phyloP scores from a whole-genome alignment of 116 monocot species.

The Dioscorea cayenensis region DNA sequence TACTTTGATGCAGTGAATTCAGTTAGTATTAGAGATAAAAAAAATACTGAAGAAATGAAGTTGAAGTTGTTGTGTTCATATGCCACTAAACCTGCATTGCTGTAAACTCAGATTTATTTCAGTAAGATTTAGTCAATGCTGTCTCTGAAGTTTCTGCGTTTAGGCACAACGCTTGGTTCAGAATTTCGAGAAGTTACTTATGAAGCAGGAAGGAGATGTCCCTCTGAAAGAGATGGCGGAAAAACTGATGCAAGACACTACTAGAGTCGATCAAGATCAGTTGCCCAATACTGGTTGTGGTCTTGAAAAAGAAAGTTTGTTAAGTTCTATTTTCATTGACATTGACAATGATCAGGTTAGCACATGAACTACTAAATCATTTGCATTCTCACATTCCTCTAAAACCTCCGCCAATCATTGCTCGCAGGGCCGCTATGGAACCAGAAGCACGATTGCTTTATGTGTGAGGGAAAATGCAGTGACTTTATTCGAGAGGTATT shows the following conservation, averaged over 20 bases:
- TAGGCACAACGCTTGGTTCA: constrained; percentile 13
- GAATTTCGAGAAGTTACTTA: constrained; percentile 10
- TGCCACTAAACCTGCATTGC: too few relatives aligned
- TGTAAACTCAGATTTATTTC: too few relatives aligned
- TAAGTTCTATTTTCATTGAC: constrained; percentile 20
- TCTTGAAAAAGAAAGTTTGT: constrained; percentile 22
- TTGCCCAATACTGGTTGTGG: constrained; percentile 28
- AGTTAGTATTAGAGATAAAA: too few relatives aligned
- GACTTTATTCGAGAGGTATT: constrained; percentile 7
- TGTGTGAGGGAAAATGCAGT: neutral
- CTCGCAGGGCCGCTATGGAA: constrained; percentile 8
- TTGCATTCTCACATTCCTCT: neutral
- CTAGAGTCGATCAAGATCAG: constrained; percentile 15
- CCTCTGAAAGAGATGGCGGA: constrained; percentile 14
- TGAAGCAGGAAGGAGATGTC: constrained; percentile 5
- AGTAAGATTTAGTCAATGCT: neutral
- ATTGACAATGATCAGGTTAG: neutral
- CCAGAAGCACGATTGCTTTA: constrained; percentile 4
- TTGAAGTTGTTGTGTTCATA: too few relatives aligned
- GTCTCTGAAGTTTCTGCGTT: neutral
- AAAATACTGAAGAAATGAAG: too few relatives aligned
- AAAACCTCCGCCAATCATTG: neutral
- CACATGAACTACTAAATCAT: neutral
- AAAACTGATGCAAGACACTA: constrained; percentile 25
- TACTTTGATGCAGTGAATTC: too few relatives aligned